Conservation (phyloP, 805 yeast species). For the Wickerhamiella hasegawae region DNA sequence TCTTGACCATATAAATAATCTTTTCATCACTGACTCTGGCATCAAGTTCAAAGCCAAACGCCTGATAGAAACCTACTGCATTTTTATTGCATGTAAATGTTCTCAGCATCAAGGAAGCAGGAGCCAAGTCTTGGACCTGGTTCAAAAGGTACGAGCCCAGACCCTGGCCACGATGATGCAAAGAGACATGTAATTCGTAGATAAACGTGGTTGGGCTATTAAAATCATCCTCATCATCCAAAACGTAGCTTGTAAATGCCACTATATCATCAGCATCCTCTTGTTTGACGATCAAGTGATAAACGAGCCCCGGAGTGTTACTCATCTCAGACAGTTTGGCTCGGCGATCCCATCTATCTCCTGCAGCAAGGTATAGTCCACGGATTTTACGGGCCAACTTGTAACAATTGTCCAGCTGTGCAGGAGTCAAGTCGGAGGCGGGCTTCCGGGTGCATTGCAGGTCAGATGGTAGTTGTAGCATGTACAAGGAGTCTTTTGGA, state of each 20-base stretch:
- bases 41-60: conserved; percentile 9
- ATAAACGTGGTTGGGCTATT: conserved; percentile 11
- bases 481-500: too few species aligned
- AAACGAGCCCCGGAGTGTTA: conserved; percentile 10
- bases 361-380: conserved; percentile 13
- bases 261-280: conserved; percentile 1
- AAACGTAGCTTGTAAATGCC: conserved; percentile 13
- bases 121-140: conserved; percentile 5
- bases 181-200: conserved; percentile 18
- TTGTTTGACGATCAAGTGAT: conserved; percentile 4
- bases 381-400: conserved; percentile 12
- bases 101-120: conserved; percentile 10
- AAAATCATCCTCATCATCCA: conserved; percentile 9
- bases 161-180: conserved; percentile 10
- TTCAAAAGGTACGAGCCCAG: conserved; percentile 12
- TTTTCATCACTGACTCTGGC: too few species aligned
- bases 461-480: background rate
- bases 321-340: conserved; percentile 16
- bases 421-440: background rate
- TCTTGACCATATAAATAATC: too few species aligned
- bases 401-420: conserved; percentile 11
- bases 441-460: background rate
- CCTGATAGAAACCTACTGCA: conserved; percentile 14
- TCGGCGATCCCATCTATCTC: conserved; percentile 15
- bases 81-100: conserved; percentile 14